Conservation (phyloP, 163 green algal genomes). For the Smithsoniella earleae region DNA sequence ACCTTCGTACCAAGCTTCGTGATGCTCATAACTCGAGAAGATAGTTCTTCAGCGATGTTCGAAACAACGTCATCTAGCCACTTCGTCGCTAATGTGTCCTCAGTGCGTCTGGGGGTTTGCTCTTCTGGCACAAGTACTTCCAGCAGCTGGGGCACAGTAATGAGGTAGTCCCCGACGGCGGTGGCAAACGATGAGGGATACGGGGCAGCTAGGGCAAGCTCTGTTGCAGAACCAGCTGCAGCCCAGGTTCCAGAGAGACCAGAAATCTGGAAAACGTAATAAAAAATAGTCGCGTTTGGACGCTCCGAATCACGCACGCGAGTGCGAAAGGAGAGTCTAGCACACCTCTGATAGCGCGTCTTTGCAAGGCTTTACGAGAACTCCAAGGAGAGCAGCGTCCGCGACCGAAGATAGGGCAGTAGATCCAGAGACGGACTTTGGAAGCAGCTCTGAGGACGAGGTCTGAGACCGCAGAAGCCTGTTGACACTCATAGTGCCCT, state of each 20-base stretch:
- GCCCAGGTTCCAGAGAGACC: not conserved
- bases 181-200: conserved; percentile 25
- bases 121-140: conserved; percentile 27
- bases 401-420: not conserved
- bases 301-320: too few relatives aligned
- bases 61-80: conserved; percentile 13
- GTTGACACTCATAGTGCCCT: not conserved
- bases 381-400: not conserved
- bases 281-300: too few relatives aligned
- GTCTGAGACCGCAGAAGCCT: too few relatives aligned
- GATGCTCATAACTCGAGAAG: not conserved
- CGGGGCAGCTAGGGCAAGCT: not conserved
- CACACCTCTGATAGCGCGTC: conserved; percentile 1
- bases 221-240: not conserved
- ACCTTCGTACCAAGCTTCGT: conserved; percentile 16
- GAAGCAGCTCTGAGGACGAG: too few relatives aligned
- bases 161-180: conserved; percentile 27
- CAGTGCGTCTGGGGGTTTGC: not conserved
- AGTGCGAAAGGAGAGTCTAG: too few relatives aligned
- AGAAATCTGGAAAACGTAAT: not conserved
- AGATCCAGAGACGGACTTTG: conserved; percentile 26
- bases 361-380: conserved; percentile 1
- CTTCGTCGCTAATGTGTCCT: not conserved
- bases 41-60: conserved; percentile 1
- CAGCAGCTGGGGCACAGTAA: conserved; percentile 20